Evolutionary conservation across 805 yeast species (phyloP).

Genomic region (Ogataea glucozyma): DNA sequence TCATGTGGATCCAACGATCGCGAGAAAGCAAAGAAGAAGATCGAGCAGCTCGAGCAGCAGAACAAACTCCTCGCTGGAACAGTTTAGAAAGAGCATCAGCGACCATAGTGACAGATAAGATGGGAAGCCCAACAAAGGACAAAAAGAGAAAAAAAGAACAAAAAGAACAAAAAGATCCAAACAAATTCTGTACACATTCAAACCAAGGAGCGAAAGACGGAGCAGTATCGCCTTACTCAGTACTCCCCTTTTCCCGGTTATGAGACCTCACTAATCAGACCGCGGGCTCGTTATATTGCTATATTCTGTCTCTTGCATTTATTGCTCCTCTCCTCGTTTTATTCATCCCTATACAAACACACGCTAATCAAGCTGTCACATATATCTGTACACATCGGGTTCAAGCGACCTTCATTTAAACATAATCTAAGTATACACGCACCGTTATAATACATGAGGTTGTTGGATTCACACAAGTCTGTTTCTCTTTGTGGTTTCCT

Average conservation of each 20-base stretch:
- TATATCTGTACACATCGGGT: too few species aligned
- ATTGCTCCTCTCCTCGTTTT: too few species aligned
- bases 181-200: too few species aligned
- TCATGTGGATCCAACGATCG: constrained; percentile 76
- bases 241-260: background rate
- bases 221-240: background rate
- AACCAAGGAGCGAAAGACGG: background rate
- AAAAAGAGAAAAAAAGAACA: too few species aligned
- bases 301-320: background rate
- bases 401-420: too few species aligned
- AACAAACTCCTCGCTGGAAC: constrained; percentile 41
- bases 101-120: constrained; percentile 35
- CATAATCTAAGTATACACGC: background rate
- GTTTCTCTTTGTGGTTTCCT: background rate
- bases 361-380: too few species aligned
- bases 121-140: background rate
- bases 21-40: constrained; percentile 86
- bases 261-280: background rate
- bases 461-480: background rate
- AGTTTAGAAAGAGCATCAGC: constrained; percentile 44
- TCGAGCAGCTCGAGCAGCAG: constrained; percentile 44
- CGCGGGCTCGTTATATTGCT: background rate
- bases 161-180: too few species aligned
- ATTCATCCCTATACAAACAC: too few species aligned
- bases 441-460: too few species aligned